phyloP scores from a whole-genome alignment of 2,329 filamentous ascomycete species.

The Lasiodiplodia citricola region DNA sequence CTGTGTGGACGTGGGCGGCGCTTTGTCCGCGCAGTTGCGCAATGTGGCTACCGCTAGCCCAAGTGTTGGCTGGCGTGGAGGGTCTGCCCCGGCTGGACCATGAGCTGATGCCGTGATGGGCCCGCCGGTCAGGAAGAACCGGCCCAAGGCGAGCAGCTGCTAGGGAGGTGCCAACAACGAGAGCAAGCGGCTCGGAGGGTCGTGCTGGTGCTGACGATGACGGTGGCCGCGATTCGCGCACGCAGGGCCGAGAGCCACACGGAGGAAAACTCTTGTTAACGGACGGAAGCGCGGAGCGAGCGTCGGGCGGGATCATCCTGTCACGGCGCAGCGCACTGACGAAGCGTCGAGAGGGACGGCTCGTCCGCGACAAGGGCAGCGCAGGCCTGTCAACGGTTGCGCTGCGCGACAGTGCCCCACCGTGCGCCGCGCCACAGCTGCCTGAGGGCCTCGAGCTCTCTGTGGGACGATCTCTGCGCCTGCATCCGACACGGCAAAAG shows the following conservation, averaged over 20 bases:
- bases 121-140: background rate
- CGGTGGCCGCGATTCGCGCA: constrained; percentile 11
- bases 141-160: background rate
- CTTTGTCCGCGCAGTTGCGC: constrained; percentile 11
- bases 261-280: constrained; percentile 8
- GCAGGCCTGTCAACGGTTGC: constrained; percentile 2
- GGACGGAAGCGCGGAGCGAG: constrained; percentile 18
- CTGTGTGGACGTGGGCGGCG: constrained; percentile 6
- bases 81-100: too few species aligned
- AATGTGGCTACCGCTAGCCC: constrained; percentile 20
- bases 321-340: constrained; percentile 19
- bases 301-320: constrained; percentile 22
- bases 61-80: background rate
- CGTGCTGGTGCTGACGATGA: constrained; percentile 9
- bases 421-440: constrained; percentile 3
- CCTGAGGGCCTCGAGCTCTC: background rate
- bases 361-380: constrained; percentile 13
- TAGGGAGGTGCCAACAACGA: background rate
- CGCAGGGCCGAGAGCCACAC: background rate
- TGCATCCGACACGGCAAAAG: background rate
- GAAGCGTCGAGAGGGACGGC: constrained; percentile 20
- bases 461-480: background rate
- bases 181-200: constrained; percentile 6
- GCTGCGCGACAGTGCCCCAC: constrained; percentile 4
- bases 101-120: background rate